Base-by-base conservation (phyloP, 2,329 filamentous ascomycete species). In the Aspergillus ochraceoroseus region DNA sequence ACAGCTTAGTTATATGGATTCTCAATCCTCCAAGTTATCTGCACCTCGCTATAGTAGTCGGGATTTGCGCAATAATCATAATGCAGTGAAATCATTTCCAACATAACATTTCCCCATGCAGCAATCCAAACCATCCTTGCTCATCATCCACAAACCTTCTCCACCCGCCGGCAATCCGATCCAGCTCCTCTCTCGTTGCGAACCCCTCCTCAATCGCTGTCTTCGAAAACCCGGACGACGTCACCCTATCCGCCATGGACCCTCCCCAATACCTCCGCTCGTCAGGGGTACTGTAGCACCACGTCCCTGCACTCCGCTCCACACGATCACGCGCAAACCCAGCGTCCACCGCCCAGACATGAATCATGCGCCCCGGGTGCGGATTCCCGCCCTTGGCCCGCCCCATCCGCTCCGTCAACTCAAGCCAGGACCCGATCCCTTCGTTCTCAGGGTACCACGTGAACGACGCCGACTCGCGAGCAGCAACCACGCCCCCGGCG, bases 401-500 rank as follows among this genome's bases (percentile, higher is more conserved):
- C 5, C 45, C 56, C 46, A 55, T 53, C 3, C 20, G 15, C 15
- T 41, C 38, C 13, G 45, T 55, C 4, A 63, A 4, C 0, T 55
- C 48, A 2, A 51, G 25, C 55, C 55, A 66, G 3, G 41, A 31
- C 1, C 35, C 32, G 7, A 67, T 46, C 0, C 55, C 62, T 8
- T 47, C 36, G 2, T 53, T 52, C 4, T 53, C 49, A 0, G 65
- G 65, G 42, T 60, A 66, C 57, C 61, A 63, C 7, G 43, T 53
- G 29, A 62, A 39, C 2, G 46, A 35, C 3, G 59, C 63, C 2
- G 61, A 59, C 38, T 76, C 73, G 0, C 71, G 59, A 2, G 59
- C 56, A 0, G 74, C 76, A 13, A 82, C 58, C 3, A 80, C 62
- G 2, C 77, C 77, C 3, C 77, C 77, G 5, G 71, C 70, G 0